Percentiles rank a stretch among this genome's conserved stretches.
These are phyloP conservation scores for Phytophthora cactorum DNA, from an alignment of 352 stramenopile species.

Conservation along the genomic window DNA sequence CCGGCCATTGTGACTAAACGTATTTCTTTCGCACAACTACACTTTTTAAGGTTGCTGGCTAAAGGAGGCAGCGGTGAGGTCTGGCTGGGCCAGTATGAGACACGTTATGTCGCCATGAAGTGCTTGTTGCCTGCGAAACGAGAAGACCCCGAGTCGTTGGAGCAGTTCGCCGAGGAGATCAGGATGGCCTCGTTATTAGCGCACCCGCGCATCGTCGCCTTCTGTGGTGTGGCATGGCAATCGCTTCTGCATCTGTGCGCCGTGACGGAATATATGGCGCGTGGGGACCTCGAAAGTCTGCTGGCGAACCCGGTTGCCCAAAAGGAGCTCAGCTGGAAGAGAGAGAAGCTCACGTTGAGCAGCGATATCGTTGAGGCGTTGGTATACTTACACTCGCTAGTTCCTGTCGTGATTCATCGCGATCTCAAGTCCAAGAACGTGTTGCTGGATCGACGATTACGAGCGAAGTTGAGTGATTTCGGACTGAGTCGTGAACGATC, in stretches of 20 bases:
- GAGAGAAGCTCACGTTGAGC: conserved; percentile 65
- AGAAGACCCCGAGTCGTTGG: conserved; percentile 60
- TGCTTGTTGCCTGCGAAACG: conserved; percentile 71
- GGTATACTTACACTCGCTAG: conserved; percentile 75
- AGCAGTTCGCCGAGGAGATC: conserved; percentile 87
- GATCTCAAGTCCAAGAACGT: conserved; percentile 84
- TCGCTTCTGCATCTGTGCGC: conserved; percentile 76
- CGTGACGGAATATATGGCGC: conserved; percentile 83
- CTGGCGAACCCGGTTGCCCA: conserved; percentile 47
- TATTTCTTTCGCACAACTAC: conserved; percentile 78
- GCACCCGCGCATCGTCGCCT: conserved; percentile 83
- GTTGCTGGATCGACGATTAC: conserved; percentile 61
- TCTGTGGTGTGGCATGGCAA: conserved; percentile 84
- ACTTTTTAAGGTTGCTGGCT: conserved; percentile 69
- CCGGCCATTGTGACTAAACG: conserved; percentile 75
- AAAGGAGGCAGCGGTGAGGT: conserved; percentile 85
- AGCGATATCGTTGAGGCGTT: conserved; percentile 73
- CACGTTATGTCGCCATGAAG: conserved; percentile 81
- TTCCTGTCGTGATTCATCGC: conserved; percentile 71
- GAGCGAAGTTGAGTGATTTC: conserved; percentile 80
- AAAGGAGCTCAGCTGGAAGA: conserved; percentile 55
- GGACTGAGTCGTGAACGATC: conserved; percentile 70
- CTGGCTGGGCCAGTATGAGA: conserved; percentile 81
- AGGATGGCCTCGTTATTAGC: conserved; percentile 77
- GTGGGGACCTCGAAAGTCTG: conserved; percentile 69